Base-by-base conservation (phyloP, 2,329 filamentous ascomycete species). In the Diplodia seriata region DNA sequence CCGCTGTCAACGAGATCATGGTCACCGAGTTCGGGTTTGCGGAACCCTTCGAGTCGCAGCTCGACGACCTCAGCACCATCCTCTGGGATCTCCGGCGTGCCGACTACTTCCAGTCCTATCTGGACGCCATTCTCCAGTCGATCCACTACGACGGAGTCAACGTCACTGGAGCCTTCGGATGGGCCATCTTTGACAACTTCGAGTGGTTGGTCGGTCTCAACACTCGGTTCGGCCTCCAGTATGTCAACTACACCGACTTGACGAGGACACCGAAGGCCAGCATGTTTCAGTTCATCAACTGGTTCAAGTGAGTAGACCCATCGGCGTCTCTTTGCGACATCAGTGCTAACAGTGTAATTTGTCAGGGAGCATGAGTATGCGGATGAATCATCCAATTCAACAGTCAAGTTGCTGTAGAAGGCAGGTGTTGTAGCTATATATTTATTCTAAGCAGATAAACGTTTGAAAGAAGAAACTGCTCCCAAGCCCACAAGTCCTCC, bases 131-230 rank as follows among this genome's bases (percentile, higher is more conserved):
- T 20, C 67, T 82, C 54, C 69, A 78, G 11, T 70, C 74, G 2
- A 79, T 78, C 20, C 73, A 76, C 38, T 74, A 77, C 14, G 79
- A 81, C 47, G 73, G 75, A 8, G 77, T 81, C 0, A 81, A 81
- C 68, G 79, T 81, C 40, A 80, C 78, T 18, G 80, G 80, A 2
- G 80, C 80, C 1, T 81, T 77, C 72, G 77, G 76, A 0, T 82
- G 80, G 80, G 74, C 78, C 4, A 76, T 81, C 59, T 76, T 77
- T 61, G 80, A 81, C 63, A 82, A 81, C 62, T 81, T 80, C 50
- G 80, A 81, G 70, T 82, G 80, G 80, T 67, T 70, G 4, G 68
- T 75, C 26, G 82, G 81, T 2, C 74, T 72, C 1, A 70, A 70
- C 23, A 76, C 77, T 4, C 70, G 78, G 65, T 82, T 81, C 68